phyloP scores from a whole-genome alignment of 2,329 filamentous ascomycete species.

The Penicillium polonicum region DNA sequence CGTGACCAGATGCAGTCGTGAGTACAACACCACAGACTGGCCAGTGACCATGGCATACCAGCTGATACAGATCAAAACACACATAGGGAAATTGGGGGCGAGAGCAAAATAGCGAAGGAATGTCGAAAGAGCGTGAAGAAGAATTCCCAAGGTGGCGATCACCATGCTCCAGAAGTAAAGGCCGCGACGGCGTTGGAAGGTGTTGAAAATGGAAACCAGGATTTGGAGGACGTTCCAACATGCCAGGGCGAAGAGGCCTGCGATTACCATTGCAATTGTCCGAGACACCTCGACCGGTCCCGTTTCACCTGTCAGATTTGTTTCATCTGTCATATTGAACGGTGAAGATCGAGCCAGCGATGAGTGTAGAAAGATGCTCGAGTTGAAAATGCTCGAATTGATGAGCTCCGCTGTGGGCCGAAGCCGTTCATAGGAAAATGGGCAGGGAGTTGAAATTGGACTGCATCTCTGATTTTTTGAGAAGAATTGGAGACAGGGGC shows the following conservation, averaged over 20 bases:
- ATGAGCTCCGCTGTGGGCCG: neutral
- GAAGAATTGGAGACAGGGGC: neutral
- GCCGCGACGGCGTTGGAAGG: neutral
- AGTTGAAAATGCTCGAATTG: neutral
- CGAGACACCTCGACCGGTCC: neutral
- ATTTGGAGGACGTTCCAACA: neutral
- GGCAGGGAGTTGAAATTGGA: neutral
- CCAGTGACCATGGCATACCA: neutral
- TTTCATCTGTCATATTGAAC: neutral
- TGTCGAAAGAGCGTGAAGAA: neutral
- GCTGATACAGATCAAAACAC: neutral
- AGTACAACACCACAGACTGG: neutral
- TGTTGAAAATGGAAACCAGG: neutral
- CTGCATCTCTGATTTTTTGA: neutral
- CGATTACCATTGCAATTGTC: neutral
- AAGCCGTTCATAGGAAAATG: neutral
- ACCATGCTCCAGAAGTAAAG: neutral
- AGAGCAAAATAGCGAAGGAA: neutral
- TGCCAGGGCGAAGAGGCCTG: neutral
- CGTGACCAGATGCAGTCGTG: neutral
- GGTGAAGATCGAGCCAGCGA: neutral
- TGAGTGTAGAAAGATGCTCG: neutral
- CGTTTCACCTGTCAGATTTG: neutral
- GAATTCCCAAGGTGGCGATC: neutral
- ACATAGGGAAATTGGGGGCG: neutral